A percentile compares a stretch with the other conserved stretches of the same genome.
These are phyloP conservation scores for Actinidia chinensis DNA, from an alignment of 179 eudicot genomes.

Conservation along the genomic window DNA sequence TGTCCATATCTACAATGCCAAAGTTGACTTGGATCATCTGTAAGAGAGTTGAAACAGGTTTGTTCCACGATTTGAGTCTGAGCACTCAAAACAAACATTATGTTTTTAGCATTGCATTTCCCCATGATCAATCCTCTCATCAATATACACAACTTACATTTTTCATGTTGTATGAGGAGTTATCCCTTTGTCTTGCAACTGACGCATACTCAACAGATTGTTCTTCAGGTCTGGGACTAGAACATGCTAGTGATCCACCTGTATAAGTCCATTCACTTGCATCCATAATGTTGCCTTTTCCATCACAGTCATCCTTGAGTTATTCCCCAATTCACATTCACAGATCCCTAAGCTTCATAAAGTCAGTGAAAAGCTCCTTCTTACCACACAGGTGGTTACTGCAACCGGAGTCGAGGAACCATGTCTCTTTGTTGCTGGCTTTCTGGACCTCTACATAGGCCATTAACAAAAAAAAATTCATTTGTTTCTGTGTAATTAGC, in stretches of 20 bases:
- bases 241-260: background rate
- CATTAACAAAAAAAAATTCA: conserved; percentile 20
- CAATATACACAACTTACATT: background rate
- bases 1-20: background rate
- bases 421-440: background rate
- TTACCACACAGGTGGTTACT: conserved; percentile 17
- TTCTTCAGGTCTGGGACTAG: background rate
- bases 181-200: background rate
- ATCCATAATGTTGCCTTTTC: background rate
- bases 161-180: background rate
- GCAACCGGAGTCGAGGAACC: conserved; percentile 18
- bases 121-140: background rate
- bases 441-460: background rate
- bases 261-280: background rate
- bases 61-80: background rate
- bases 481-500: background rate
- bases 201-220: background rate
- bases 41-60: background rate
- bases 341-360: background rate
- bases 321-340: background rate
- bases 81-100: background rate
- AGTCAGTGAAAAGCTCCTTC: background rate
- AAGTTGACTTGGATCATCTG: background rate
- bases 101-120: background rate
- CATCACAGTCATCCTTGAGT: background rate